Base-by-base conservation (phyloP, 2,329 filamentous ascomycete genomes). In the Chaetomium sp. region DNA sequence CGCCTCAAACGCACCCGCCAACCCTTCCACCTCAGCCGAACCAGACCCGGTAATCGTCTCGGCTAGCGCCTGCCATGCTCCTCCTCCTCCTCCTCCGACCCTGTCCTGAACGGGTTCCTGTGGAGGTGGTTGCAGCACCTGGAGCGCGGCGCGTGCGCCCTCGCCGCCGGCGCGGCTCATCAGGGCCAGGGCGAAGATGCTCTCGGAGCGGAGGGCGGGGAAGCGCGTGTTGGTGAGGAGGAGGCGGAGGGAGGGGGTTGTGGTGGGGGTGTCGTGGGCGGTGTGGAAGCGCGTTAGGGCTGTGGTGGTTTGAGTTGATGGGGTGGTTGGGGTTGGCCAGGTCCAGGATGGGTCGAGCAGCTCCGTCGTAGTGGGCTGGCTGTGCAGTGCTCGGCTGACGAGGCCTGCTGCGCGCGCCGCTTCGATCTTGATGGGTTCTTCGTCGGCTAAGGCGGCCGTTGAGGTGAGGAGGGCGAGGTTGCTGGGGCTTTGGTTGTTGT, bases 121-220 rank as follows among this genome's bases (percentile, higher is more conserved):
- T n/a, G 38, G 25, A 9, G 77, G 71, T 0, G 79, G 74, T 10
- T 78, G 72, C 53, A 87, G 73, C 1, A 81, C 73, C 13, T 76
- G 74, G 9, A 78, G 69, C 21, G 85, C 79, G 12, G 83, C 74
- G 1, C 73, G 70, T 1, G 83, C 81, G 8, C 85, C 85, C 42
- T 83, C 81, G 1, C 71, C 81, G 1, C 71, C 1, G 1, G 81
- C 80, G 31, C 85, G 80, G 49, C 81, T 81, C 80, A 88, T 84
- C 38, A 89, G 79, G 2, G 87, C 87, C 59, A 87, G 79, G 6
- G 87, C 81, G 67, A 89, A 88, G 81, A 86, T 85, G 2, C 82
- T 80, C 71, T 89, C 87, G 47, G 85, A 86, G 21, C 84, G 80
- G 2, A 89, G 77, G 1, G 82, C 78, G 0, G 85, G 83, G 79